Evolutionary conservation across 192 early-diverging fungal species (phyloP), one percentile per base, ranked within the genome.

Genomic region (Jimgerdemannia lactiflua): DNA sequence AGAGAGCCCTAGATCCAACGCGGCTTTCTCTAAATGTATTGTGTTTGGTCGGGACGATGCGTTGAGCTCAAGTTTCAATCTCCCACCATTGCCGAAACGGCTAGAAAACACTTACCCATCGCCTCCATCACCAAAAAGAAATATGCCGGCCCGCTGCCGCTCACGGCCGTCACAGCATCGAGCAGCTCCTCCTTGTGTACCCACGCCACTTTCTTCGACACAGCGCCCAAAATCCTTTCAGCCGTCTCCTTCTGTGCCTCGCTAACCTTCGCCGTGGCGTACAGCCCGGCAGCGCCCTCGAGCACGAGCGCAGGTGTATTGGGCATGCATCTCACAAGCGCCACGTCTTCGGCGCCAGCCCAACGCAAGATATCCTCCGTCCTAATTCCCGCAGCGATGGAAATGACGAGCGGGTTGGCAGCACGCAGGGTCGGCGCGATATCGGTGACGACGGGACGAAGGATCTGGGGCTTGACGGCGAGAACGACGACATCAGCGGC

Each of bases 81-180:
- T 65, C 19, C 64, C 64, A 65, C 14, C 64, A 65, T 65, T 65
- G 43, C 29, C 29, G 29, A 29, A 29, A 29, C 29, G 29, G 29
- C 29, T 29, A 29, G 29, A 29, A 29, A 29, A 29, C 9, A 75
- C 80, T 78, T 74, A 82, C 80, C 91, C 86, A 96, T 92, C 4
- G 90, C 90, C 83, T 96, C 96, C 81, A 96, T 88, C 71, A 98
- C 84, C 75, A 96, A 81, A 85, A 98, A 98, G 82, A 98, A 98
- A 79, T 98, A 98, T 3, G 97, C 97, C 3, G 97, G 97, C 4
- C 97, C 97, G n/a, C 92, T 93, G 3, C 97, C 95, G 69, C 91
- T 93, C n/a, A 96, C 82, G 3, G 90, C 94, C 2, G 94, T 96
- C 43, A 97, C 95, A 0, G 95, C 90, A 74, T 98, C 97, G 67